Conservation (phyloP, 371 early-diverging fungal species). For the Rhizopus arrhizus region DNA sequence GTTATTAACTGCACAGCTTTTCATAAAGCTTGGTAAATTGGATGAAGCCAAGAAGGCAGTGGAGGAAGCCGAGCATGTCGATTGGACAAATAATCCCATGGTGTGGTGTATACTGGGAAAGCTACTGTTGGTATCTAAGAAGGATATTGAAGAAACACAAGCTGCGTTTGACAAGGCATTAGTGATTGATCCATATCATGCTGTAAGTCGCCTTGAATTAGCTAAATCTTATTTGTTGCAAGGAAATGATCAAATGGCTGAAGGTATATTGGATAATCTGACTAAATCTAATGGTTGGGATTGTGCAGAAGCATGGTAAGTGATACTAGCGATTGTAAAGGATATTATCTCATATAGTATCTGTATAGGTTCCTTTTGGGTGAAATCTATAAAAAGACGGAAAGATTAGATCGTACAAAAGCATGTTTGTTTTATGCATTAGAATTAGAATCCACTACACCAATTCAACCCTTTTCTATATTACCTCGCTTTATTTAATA, state of each 20-base stretch:
- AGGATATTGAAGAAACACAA: constrained; percentile 48
- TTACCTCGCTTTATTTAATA: constrained; percentile 47
- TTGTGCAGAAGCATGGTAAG: constrained; percentile 67
- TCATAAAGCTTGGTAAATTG: constrained; percentile 54
- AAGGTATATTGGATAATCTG: constrained; percentile 55
- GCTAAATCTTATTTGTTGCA: constrained; percentile 49
- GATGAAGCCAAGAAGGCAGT: constrained; percentile 70
- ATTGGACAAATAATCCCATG: constrained; percentile 53
- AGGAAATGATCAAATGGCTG: constrained; percentile 54
- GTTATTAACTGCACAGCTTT: constrained; percentile 67
- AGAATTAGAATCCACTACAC: constrained; percentile 68
- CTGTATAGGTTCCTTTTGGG: constrained; percentile 57
- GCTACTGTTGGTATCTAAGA: constrained; percentile 42
- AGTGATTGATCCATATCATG: constrained; percentile 51
- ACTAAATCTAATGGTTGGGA: constrained; percentile 67
- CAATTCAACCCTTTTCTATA: constrained; percentile 63
- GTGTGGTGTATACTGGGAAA: constrained; percentile 68
- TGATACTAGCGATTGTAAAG: neutral
- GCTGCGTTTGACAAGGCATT: constrained; percentile 59
- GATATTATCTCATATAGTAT: neutral
- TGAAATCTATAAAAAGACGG: constrained; percentile 57
- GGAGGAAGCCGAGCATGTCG: constrained; percentile 66
- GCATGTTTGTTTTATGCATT: constrained; percentile 75
- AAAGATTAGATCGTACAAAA: constrained; percentile 62
- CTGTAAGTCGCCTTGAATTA: constrained; percentile 45